Conservation (phyloP, 1,284 basidiomycete species). For the Pseudozyma thailandica region DNA sequence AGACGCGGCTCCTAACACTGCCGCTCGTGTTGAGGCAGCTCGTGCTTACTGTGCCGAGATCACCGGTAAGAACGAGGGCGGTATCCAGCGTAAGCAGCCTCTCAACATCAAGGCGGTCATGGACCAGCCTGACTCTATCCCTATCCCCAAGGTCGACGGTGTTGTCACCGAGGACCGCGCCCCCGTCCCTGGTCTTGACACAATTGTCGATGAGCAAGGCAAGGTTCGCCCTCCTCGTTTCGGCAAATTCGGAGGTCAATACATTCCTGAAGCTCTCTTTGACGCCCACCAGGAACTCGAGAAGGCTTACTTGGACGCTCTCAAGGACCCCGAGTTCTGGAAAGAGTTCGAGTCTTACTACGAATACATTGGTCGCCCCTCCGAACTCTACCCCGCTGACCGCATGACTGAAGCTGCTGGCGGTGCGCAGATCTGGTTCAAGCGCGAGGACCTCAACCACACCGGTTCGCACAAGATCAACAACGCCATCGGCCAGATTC, state of each 20-base stretch:
- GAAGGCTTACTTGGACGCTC: constrained; percentile 85
- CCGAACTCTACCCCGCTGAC: constrained; percentile 79
- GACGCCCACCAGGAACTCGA: constrained; percentile 92
- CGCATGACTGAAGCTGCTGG: constrained; percentile 80
- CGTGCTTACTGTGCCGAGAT: constrained; percentile 74
- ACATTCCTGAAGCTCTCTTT: constrained; percentile 92
- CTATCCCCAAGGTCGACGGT: constrained; percentile 58
- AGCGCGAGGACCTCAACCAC: constrained; percentile 86
- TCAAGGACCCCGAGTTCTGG: constrained; percentile 90
- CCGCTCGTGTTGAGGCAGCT: constrained; percentile 69
- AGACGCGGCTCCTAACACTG: constrained; percentile 69
- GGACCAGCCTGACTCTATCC: constrained; percentile 49
- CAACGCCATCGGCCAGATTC: constrained; percentile 72
- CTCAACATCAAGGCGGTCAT: constrained; percentile 54
- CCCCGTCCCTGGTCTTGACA: constrained; percentile 56
- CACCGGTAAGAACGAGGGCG: constrained; percentile 70
- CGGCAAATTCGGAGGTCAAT: constrained; percentile 95
- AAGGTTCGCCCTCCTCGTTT: constrained; percentile 77
- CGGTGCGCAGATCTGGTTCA: constrained; percentile 96
- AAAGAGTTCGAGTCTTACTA: constrained; percentile 89
- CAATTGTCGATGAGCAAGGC: constrained; percentile 52
- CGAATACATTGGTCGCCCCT: constrained; percentile 86
- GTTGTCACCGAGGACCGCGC: constrained; percentile 52
- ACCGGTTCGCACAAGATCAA: constrained; percentile 68
- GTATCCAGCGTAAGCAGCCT: constrained; percentile 56